phyloP scores from a whole-genome alignment of 2,329 filamentous ascomycete species.

The Aspergillus tanneri region DNA sequence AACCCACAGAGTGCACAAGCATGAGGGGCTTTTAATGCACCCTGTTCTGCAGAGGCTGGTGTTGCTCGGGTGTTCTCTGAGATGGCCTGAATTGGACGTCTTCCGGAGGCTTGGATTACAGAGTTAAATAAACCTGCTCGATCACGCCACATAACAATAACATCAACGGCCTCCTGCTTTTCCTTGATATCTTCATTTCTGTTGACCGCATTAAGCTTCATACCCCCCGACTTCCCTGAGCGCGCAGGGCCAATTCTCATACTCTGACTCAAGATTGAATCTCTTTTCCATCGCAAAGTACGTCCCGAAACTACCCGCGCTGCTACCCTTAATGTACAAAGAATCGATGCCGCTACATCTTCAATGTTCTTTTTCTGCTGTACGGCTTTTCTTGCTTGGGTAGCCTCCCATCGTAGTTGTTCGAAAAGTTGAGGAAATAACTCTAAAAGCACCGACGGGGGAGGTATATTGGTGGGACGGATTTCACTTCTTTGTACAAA shows the following conservation, averaged over 20 bases:
- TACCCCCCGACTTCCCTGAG: slow-evolving; percentile 69
- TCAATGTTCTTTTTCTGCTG: slow-evolving; percentile 36
- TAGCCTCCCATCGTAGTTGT: slow-evolving; percentile 62
- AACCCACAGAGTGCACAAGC: slow-evolving; percentile 83
- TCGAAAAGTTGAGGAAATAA: slow-evolving; percentile 71
- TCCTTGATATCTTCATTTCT: slow-evolving; percentile 79
- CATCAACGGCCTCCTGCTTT: slow-evolving; percentile 78
- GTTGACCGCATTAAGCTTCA: slow-evolving; percentile 88
- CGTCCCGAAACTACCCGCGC: slow-evolving; percentile 82
- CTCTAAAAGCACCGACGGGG: slow-evolving; percentile 77
- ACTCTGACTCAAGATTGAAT: slow-evolving; percentile 77
- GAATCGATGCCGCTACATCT: slow-evolving; percentile 26
- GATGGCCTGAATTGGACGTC: slow-evolving; percentile 64
- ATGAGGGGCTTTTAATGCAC: slow-evolving; percentile 71
- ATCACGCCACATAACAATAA: slow-evolving; percentile 71
- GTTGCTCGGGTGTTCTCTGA: slow-evolving; percentile 67
- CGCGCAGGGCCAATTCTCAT: slow-evolving; percentile 80
- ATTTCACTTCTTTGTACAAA: slow-evolving; percentile 22
- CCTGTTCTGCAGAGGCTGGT: slow-evolving; percentile 59
- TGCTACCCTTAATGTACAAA: slow-evolving; percentile 53
- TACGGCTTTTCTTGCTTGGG: slow-evolving; percentile 63
- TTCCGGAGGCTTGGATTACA: slow-evolving; percentile 47
- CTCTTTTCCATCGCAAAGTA: slow-evolving; percentile 85
- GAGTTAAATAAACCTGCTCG: slow-evolving; percentile 73
- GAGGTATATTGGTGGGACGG: slow-evolving; percentile 83